A percentile compares a stretch with the other conserved stretches of the same genome.
These are phyloP conservation scores for Clonostachys sp. DNA, from an alignment of 2,329 filamentous ascomycete genomes.

Conservation along the genomic window DNA sequence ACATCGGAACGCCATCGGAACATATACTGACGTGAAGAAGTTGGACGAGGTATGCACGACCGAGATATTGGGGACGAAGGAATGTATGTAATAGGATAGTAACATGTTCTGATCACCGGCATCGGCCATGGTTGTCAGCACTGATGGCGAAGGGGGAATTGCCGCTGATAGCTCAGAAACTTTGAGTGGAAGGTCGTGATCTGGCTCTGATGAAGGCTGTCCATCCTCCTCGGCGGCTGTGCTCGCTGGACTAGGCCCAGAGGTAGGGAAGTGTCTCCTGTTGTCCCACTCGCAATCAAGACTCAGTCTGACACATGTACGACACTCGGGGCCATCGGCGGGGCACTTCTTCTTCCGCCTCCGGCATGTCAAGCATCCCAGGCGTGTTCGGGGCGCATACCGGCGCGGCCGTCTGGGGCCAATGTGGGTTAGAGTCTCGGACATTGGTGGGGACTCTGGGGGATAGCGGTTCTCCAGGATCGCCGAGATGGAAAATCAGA, in stretches of 20 bases:
- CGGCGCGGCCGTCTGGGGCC: constrained; percentile 12
- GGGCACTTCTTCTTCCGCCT: constrained; percentile 3
- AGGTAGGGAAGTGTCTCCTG: not conserved
- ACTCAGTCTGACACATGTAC: constrained; percentile 2
- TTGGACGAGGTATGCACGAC: not conserved
- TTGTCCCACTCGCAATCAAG: constrained; percentile 2
- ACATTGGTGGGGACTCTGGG: too few species aligned
- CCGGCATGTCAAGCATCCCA: constrained; percentile 5
- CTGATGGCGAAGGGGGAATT: not conserved
- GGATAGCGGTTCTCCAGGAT: too few species aligned
- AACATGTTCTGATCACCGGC: not conserved
- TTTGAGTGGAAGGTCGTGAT: too few species aligned
- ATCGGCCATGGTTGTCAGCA: not conserved
- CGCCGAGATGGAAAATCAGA: too few species aligned
- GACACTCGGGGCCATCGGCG: not conserved
- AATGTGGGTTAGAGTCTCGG: too few species aligned
- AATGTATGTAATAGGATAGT: constrained; percentile 5
- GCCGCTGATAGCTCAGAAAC: too few species aligned
- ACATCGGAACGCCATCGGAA: constrained; percentile 5
- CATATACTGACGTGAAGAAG: not conserved
- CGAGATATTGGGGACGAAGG: not conserved
- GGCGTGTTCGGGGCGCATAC: constrained; percentile 1
- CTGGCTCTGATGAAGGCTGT: too few species aligned
- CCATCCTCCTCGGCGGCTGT: too few species aligned
- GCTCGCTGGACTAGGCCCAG: too few species aligned